These are phyloP conservation scores for Crithidia bombi DNA, from an alignment of 208 protist genomes.

Conservation along the genomic window DNA sequence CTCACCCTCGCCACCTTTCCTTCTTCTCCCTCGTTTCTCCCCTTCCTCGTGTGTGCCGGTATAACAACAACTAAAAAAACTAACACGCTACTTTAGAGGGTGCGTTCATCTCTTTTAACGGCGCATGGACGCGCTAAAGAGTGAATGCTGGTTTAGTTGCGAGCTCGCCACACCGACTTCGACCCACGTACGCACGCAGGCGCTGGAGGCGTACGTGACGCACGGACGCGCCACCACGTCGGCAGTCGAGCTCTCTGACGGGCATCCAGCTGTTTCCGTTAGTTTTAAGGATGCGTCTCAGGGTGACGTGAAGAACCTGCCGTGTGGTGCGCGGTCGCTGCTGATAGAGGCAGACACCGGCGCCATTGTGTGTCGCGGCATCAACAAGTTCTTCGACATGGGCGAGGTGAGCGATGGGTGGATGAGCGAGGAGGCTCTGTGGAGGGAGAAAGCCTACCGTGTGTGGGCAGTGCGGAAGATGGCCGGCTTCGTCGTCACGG, in stretches of 20 bases:
- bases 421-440: constrained; percentile 42
- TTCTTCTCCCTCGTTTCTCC: constrained; percentile 11
- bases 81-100: neutral
- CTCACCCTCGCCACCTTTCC: neutral
- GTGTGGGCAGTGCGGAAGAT: constrained; percentile 84
- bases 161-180: constrained; percentile 21
- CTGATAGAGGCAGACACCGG: constrained; percentile 54
- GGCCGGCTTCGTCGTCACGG: constrained; percentile 86
- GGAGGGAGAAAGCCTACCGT: constrained; percentile 30
- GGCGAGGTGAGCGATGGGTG: constrained; percentile 51
- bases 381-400: constrained; percentile 91
- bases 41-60: neutral
- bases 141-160: constrained; percentile 37
- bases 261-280: constrained; percentile 54
- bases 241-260: constrained; percentile 26
- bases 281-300: constrained; percentile 72
- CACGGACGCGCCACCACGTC: constrained; percentile 37
- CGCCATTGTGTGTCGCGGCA: constrained; percentile 72
- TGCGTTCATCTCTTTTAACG: neutral
- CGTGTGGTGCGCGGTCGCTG: constrained; percentile 78
- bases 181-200: constrained; percentile 25
- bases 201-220: constrained; percentile 32
- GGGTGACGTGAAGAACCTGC: constrained; percentile 64
- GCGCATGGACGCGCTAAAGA: constrained; percentile 41
- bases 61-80: neutral